These are phyloP conservation scores for Coccomyxa sp. DNA, from an alignment of 139 green algal genomes.

Conservation along the genomic window DNA sequence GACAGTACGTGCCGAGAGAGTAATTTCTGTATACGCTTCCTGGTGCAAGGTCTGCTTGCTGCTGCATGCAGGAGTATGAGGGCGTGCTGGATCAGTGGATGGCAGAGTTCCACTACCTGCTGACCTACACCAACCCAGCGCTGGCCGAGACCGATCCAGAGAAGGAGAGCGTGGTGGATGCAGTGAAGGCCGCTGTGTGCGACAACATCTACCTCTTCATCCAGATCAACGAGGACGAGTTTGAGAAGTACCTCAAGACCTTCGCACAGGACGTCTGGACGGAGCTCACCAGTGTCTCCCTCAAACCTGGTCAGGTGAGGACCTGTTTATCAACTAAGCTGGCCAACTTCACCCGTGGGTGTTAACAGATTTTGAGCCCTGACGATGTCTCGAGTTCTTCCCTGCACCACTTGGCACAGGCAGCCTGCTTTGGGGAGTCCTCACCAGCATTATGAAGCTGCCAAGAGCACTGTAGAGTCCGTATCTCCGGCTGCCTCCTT, in stretches of 20 bases:
- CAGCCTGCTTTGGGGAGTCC: no score
- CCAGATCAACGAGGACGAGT: constrained; percentile 95
- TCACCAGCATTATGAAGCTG: no score
- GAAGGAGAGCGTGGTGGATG: constrained; percentile 63
- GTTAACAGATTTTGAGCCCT: no score
- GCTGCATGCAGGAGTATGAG: constrained; percentile 74
- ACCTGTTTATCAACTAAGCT: not conserved
- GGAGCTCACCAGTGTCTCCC: constrained; percentile 72
- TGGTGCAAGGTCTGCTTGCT: not conserved
- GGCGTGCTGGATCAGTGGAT: constrained; percentile 88
- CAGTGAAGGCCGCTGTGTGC: constrained; percentile 69
- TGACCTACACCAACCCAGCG: constrained; percentile 59
- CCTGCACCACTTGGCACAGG: no score
- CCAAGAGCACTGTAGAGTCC: no score
- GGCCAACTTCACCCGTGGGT: no score
- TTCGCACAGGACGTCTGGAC: constrained; percentile 86
- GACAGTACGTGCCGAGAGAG: not conserved
- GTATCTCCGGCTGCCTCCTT: no score
- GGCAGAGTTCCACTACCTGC: constrained; percentile 71
- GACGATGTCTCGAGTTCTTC: no score
- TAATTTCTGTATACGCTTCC: not conserved
- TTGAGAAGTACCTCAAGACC: constrained; percentile 75
- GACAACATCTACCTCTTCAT: constrained; percentile 36
- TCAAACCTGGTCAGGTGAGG: constrained; percentile 30
- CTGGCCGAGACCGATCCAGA: constrained; percentile 65